Base-by-base conservation (phyloP, 345 rosid species). In the Acer yangbiense region DNA sequence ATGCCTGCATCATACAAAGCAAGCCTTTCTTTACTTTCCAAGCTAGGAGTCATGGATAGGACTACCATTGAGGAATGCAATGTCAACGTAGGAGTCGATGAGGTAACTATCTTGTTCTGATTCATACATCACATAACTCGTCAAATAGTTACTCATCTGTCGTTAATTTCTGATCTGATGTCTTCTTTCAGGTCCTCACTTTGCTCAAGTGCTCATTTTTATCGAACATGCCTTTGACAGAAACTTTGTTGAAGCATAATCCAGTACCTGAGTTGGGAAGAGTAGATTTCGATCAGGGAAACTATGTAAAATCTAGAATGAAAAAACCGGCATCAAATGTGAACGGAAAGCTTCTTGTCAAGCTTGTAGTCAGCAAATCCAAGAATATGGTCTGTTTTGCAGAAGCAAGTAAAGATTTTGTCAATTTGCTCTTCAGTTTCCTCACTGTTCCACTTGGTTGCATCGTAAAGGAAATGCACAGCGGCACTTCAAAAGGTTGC, bases 371-470 rank as follows among this genome's bases (percentile, higher is more conserved):
- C 1, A 80, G 82, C 69, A 85, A 82, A 80, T 77, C 84, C 12
- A 72, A 29, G 65, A 76, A 78, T 6, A 65, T 10, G 41, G 77
- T 73, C n/a, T 78, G 78, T 14, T 72, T 55, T 62, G 82, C 75
- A 18, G 85, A 85, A 60, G 84, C 61, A 2, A 58, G 69, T 16
- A 72, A 80, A 27, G 81, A 77, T 57, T 80, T 75, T 60, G 80
- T 78, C 68, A 64, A 80, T 73, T 69, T 85, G 16, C 67, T 85
- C 39, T 72, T 76, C 62, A 78, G 82, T 39, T 85, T 82, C 80
- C 84, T 85, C n/a, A 75, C 77, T 20, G 13, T 80, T 60, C 88
- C 83, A 16, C 77, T 83, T 21, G 86, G 81, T 1, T 20, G 72
- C 29, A 41, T 77, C 9, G 13, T 27, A 4, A 77, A 83, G 65